Base-by-base conservation (phyloP, 2,329 filamentous ascomycete species). In the Lanzia echinophila region DNA sequence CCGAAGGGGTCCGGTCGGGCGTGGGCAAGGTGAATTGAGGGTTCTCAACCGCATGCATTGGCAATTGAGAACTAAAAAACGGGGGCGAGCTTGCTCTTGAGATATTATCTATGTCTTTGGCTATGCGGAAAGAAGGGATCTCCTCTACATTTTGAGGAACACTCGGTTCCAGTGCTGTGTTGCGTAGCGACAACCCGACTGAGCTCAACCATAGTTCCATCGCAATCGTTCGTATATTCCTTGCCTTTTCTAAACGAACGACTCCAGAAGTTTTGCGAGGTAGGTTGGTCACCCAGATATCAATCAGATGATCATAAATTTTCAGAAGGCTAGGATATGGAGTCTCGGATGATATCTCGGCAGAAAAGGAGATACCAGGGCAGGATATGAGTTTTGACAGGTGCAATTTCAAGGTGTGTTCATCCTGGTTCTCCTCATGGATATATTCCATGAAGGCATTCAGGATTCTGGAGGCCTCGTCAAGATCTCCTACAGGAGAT, bases 191-290 rank as follows among this genome's bases (percentile, higher is more conserved):
- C 13, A 68, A 50, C 24, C 56, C 60, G 22, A 65, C 46, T 3
- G 65, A 69, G 47, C 61, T 64, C 8, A 69, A 54, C 41, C 56
- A 63, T 20, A 69, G 45, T n/a, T 68, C 65, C 19, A 63, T 57
- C 15, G 66, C 61, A 1, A 68, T 56, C 33, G 59, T 59, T 10
- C 64, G 61, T 8, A 67, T 60, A 0, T 62, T 49, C 19, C 62
- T 65, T 50, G 65, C 64, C 45, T 65, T 67, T 42, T 59, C 56
- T 8, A 64, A 55, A 11, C 67, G 62, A n/a, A 58, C 55, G 11
- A 47, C 28, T 36, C 60, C 59, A 10, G 65, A 56, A 6, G 64
- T 54, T 12, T 59, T 54, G 1, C 33, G 28, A 8, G 67, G 66
- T 32, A 69, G 53, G 53, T 53, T 61, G 3, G 62, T 56, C 28